phyloP scores from a whole-genome alignment of 495 filamentous ascomycete genomes.

The Usnea hakonensis region DNA sequence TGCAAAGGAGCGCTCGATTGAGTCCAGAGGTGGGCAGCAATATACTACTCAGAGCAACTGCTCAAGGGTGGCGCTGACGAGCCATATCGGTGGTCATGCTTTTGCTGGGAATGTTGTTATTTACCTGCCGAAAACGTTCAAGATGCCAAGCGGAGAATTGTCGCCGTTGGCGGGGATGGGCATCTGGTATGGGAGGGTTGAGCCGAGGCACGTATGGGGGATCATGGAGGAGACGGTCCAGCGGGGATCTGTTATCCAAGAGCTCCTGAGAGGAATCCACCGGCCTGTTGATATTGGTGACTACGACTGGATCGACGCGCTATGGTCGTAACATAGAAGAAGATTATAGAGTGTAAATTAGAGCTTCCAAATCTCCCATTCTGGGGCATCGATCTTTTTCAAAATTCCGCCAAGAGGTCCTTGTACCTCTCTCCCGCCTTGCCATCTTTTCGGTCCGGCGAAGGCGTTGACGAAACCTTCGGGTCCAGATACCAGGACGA shows the following conservation, averaged over 20 bases:
- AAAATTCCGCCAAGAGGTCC: constrained; percentile 54
- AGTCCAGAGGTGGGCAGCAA: constrained; percentile 31
- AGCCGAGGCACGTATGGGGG: constrained; percentile 78
- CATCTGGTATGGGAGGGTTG: constrained; percentile 89
- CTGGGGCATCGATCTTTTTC: constrained; percentile 42
- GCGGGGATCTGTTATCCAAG: constrained; percentile 62
- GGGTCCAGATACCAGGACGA: constrained; percentile 78
- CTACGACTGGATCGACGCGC: too few species aligned
- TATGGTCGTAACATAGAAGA: neutral
- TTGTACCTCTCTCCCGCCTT: constrained; percentile 61
- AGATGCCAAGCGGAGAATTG: constrained; percentile 30
- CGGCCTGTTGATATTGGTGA: neutral
- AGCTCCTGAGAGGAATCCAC: constrained; percentile 48
- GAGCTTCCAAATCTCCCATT: constrained; percentile 57
- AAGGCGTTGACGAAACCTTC: constrained; percentile 78
- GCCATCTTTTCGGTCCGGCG: constrained; percentile 70
- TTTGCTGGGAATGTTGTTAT: constrained; percentile 91
- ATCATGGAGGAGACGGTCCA: constrained; percentile 74
- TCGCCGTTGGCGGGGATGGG: constrained; percentile 69
- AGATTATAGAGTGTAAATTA: constrained; percentile 26
- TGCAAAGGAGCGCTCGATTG: constrained; percentile 13
- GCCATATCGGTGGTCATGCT: constrained; percentile 88
- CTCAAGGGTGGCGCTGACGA: constrained; percentile 60
- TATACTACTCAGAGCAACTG: constrained; percentile 2
- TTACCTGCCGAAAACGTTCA: constrained; percentile 62